phyloP scores from a whole-genome alignment of 83 land plant species.

The Isoetes engelmannii region DNA sequence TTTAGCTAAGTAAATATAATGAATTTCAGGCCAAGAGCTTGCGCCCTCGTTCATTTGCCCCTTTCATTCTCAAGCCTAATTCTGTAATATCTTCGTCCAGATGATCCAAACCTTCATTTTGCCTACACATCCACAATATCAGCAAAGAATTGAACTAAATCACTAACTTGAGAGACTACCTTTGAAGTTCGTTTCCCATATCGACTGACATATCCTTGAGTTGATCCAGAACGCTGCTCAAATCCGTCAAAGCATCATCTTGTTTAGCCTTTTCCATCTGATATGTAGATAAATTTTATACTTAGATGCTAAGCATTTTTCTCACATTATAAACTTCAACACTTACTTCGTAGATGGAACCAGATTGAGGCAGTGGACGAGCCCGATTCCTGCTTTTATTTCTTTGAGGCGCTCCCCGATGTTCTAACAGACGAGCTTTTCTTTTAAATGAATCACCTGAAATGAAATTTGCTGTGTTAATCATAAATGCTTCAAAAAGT shows the following conservation, averaged over 20 bases:
- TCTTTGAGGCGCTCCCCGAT: slow-evolving; percentile 44
- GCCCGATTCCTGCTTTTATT: slow-evolving; percentile 42
- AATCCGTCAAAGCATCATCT: slow-evolving; percentile 72
- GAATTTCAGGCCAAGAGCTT: not conserved
- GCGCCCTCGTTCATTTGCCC: slow-evolving; percentile 59
- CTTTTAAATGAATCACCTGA: slow-evolving; percentile 48
- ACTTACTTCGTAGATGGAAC: not conserved
- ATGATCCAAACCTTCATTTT: slow-evolving; percentile 53
- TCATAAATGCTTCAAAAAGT: not conserved
- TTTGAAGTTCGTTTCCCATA: slow-evolving; percentile 79
- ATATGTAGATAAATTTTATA: not conserved
- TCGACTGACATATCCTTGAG: slow-evolving; percentile 87
- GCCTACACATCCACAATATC: slow-evolving; percentile 41
- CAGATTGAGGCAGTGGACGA: slow-evolving; percentile 1
- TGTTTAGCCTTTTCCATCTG: slow-evolving; percentile 76
- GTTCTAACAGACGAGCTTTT: slow-evolving; percentile 44
- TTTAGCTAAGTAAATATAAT: too few species aligned
- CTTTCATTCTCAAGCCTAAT: slow-evolving; percentile 46
- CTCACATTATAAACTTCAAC: slow-evolving; percentile 9
- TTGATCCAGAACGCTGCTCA: slow-evolving; percentile 67
- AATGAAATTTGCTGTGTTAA: not conserved
- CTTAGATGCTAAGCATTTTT: not conserved
- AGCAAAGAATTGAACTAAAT: not conserved
- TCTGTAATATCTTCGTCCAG: slow-evolving; percentile 59
- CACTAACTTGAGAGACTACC: slow-evolving; percentile 35